These are phyloP conservation scores for Hordeum marinum DNA, from an alignment of 176 grass and related monocot species.

Conservation along the genomic window DNA sequence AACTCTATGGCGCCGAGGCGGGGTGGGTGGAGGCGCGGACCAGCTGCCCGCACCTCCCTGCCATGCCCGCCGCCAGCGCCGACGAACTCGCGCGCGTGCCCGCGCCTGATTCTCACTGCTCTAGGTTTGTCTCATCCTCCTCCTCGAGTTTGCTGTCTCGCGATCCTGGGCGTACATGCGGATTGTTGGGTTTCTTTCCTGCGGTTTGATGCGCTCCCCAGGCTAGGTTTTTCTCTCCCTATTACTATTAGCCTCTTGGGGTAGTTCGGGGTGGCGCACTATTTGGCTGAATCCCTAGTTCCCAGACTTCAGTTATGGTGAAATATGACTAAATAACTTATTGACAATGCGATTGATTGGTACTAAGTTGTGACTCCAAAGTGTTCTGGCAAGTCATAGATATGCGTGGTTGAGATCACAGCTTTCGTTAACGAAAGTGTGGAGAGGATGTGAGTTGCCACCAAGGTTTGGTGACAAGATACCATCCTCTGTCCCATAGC, in stretches of 20 bases:
- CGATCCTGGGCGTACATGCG: neutral
- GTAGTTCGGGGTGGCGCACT: neutral
- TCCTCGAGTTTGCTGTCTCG: neutral
- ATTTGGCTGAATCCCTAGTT: neutral
- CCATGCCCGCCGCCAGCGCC: constrained; percentile 34
- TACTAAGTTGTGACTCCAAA: neutral
- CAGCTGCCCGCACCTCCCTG: constrained; percentile 54
- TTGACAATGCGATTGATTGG: neutral
- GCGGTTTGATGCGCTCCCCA: neutral
- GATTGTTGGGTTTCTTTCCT: neutral
- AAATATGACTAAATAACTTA: neutral
- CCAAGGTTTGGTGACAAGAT: neutral
- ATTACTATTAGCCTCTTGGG: neutral
- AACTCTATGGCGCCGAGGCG: constrained; percentile 44
- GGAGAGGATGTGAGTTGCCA: neutral
- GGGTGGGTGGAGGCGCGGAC: constrained; percentile 91
- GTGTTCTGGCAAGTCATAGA: neutral
- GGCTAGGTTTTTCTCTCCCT: neutral
- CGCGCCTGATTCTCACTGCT: constrained; percentile 56
- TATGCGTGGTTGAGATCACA: neutral
- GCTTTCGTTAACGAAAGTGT: neutral
- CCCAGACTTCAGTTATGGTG: neutral
- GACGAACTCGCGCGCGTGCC: constrained; percentile 63
- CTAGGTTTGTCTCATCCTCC: constrained; percentile 32
- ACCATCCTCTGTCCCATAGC: neutral